phyloP scores from a whole-genome alignment of 2,329 filamentous ascomycete genomes.

The Talaromyces sp. region DNA sequence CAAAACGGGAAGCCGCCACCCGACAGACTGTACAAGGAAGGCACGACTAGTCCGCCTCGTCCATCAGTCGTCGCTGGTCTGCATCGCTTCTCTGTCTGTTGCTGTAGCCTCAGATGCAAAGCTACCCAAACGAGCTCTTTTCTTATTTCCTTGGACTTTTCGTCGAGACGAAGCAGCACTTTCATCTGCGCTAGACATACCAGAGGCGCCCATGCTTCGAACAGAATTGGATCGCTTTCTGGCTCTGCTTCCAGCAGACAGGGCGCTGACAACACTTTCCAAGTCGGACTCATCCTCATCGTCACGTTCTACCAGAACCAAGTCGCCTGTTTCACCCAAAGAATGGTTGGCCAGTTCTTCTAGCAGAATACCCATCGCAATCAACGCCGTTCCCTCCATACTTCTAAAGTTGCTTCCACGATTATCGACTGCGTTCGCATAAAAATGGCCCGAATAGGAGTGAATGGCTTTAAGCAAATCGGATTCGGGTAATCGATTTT shows the following conservation, averaged over 20 bases:
- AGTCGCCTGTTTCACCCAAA: slow-evolving; percentile 53
- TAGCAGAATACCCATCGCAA: slow-evolving; percentile 55
- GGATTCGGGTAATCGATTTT: slow-evolving; percentile 45
- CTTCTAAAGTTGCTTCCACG: slow-evolving; percentile 39
- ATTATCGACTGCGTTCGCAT: slow-evolving; percentile 32
- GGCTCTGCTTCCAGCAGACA: background rate
- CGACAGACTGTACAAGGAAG: background rate
- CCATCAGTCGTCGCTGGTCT: background rate
- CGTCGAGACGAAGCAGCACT: background rate
- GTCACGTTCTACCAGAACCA: slow-evolving; percentile 50
- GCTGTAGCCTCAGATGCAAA: background rate
- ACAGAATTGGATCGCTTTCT: slow-evolving; percentile 6
- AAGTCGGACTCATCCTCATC: slow-evolving; percentile 11
- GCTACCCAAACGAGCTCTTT: background rate
- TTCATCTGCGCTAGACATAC: slow-evolving; percentile 17
- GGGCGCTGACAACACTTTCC: background rate
- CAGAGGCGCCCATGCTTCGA: background rate
- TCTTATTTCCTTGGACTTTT: background rate
- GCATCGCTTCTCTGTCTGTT: background rate
- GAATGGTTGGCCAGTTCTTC: slow-evolving; percentile 51
- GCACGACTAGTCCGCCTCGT: background rate
- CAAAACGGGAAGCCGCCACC: background rate
- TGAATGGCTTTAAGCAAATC: slow-evolving; percentile 54
- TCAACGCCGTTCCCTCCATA: slow-evolving; percentile 57
- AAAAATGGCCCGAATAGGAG: slow-evolving; percentile 52